A percentile compares a stretch with the other conserved stretches of the same genome.
These are phyloP conservation scores for Ogataea trehalophila DNA, from an alignment of 805 yeast species.

Conservation along the genomic window DNA sequence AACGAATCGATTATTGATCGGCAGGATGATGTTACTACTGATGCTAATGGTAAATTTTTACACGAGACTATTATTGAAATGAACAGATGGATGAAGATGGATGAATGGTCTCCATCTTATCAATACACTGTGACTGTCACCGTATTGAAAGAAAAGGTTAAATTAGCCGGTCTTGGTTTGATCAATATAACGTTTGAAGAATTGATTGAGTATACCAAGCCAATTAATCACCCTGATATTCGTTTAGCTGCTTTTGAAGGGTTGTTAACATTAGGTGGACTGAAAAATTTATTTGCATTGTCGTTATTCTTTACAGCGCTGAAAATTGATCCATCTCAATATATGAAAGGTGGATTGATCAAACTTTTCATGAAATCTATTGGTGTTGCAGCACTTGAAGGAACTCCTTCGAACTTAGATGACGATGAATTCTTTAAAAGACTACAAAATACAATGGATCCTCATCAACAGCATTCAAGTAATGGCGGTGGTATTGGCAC, in stretches of 20 bases:
- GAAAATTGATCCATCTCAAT: slow-evolving; percentile 50
- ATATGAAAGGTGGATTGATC: slow-evolving; percentile 47
- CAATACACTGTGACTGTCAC: slow-evolving; percentile 49
- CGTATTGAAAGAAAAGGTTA: slow-evolving; percentile 55
- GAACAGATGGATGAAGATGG: slow-evolving; percentile 71
- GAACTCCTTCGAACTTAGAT: slow-evolving; percentile 52
- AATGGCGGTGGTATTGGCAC: background rate
- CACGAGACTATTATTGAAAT: slow-evolving; percentile 58
- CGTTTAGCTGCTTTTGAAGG: slow-evolving; percentile 68
- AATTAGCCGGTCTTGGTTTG: slow-evolving; percentile 52
- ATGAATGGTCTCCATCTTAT: slow-evolving; percentile 79
- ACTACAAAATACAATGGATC: background rate
- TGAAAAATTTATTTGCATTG: slow-evolving; percentile 58
- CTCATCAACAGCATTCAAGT: background rate
- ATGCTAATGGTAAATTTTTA: slow-evolving; percentile 35
- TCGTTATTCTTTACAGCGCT: slow-evolving; percentile 56
- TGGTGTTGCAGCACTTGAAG: slow-evolving; percentile 63
- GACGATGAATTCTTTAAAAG: slow-evolving; percentile 53
- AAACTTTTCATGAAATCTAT: slow-evolving; percentile 45
- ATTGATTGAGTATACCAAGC: slow-evolving; percentile 47
- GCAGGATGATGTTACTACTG: slow-evolving; percentile 8
- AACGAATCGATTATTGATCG: slow-evolving; percentile 16
- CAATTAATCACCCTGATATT: slow-evolving; percentile 44
- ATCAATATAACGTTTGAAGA: slow-evolving; percentile 49
- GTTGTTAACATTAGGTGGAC: slow-evolving; percentile 68